Conservation (phyloP, 169 alveolate species). For the Plasmodium gonderi region DNA sequence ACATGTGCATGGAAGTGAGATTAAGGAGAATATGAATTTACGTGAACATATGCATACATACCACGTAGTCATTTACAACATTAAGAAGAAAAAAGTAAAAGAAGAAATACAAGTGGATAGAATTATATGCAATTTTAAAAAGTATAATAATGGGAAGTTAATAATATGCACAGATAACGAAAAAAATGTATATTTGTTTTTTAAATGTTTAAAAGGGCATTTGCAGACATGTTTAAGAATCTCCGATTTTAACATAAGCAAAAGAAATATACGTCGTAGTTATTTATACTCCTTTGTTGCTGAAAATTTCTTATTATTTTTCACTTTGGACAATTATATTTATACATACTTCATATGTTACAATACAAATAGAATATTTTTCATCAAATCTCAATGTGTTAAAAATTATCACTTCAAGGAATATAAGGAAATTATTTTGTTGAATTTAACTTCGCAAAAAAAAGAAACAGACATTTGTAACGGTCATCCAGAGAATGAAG, state of each 20-base stretch:
- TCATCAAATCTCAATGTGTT: not conserved
- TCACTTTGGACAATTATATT: constrained; percentile 15
- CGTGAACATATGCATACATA: not conserved
- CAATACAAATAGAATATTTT: not conserved
- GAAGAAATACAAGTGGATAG: constrained; percentile 41
- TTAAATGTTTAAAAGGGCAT: not conserved
- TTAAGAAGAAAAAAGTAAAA: constrained; percentile 18
- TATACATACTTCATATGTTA: not conserved
- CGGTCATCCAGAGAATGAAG: no score
- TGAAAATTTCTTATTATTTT: constrained; percentile 16
- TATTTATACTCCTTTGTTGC: not conserved
- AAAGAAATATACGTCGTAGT: not conserved
- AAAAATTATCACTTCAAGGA: not conserved
- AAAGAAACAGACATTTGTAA: not conserved
- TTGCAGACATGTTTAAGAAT: not conserved
- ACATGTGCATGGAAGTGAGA: not conserved
- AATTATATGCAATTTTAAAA: constrained; percentile 9
- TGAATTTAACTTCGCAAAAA: not conserved
- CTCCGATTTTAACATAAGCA: constrained; percentile 8
- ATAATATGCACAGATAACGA: constrained; percentile 30
- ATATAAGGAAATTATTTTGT: not conserved
- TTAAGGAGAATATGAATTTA: not conserved
- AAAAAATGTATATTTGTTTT: constrained; percentile 60
- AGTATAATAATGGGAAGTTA: not conserved
- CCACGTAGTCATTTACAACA: constrained; percentile 23